A percentile compares a stretch with the other conserved stretches of the same genome.
Evolutionary conservation across 2,329 filamentous ascomycete species (phyloP).

Genomic region (Fusarium udum): DNA sequence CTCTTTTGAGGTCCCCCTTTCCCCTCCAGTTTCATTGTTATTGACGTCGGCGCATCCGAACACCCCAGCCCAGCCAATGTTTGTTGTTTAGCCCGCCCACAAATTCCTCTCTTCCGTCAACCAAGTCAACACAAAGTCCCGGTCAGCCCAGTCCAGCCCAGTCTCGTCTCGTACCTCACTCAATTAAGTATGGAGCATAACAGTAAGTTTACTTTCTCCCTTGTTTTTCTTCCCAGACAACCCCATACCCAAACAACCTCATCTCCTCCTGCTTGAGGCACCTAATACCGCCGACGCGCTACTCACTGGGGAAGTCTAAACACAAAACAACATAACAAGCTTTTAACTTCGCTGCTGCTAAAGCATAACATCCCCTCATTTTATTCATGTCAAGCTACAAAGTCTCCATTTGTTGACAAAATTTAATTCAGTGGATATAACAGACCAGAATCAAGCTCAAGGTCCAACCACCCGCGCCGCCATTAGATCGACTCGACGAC

Average conservation of each 20-base stretch:
- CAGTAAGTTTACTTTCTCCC: conserved; percentile 46
- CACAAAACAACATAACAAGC: conserved; percentile 5
- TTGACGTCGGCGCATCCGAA: conserved; percentile 44
- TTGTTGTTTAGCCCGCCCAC: conserved; percentile 49
- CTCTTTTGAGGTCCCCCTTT: conserved; percentile 18
- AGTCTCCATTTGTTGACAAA: conserved; percentile 31
- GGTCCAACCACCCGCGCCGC: conserved; percentile 45
- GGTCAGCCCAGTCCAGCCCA: not conserved
- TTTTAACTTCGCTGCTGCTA: not conserved
- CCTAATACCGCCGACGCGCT: not conserved
- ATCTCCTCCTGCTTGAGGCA: not conserved
- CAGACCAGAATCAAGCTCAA: conserved; percentile 41
- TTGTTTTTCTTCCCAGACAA: conserved; percentile 22
- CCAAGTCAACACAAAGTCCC: conserved; percentile 43
- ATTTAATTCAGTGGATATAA: conserved; percentile 40
- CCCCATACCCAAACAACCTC: conserved; percentile 19
- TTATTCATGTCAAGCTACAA: conserved; percentile 7
- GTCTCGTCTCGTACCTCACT: conserved; percentile 22
- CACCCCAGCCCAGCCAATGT: conserved; percentile 50
- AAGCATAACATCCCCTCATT: not conserved
- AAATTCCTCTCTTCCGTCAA: conserved; percentile 41
- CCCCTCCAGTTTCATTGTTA: conserved; percentile 35
- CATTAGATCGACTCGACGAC: conserved; percentile 58
- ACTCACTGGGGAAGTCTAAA: not conserved
- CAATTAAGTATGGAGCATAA: conserved; percentile 49